These are phyloP conservation scores for Lasiodiplodia sp. DNA, from an alignment of 2,329 filamentous ascomycete genomes.

Conservation along the genomic window DNA sequence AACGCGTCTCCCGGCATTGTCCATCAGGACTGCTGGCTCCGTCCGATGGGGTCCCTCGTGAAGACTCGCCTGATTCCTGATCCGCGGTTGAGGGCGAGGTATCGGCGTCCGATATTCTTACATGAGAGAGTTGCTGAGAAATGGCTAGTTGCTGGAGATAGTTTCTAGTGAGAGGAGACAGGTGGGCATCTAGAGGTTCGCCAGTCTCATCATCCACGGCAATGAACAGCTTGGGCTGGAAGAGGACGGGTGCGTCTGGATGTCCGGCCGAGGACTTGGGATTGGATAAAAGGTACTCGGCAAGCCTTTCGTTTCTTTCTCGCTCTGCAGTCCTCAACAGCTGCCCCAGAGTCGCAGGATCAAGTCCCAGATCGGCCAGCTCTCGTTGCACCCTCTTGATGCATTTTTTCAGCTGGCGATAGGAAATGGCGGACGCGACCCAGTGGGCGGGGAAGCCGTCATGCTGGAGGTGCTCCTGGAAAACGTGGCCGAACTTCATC, in stretches of 20 bases:
- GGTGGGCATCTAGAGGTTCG: conserved; percentile 70
- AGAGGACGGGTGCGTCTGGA: conserved; percentile 36
- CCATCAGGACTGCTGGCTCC: not conserved
- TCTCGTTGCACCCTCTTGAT: conserved; percentile 81
- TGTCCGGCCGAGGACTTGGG: not conserved
- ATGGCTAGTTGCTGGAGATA: conserved; percentile 69
- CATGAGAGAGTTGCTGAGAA: conserved; percentile 32
- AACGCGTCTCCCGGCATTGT: not conserved
- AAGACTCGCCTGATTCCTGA: not conserved
- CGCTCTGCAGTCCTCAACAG: conserved; percentile 57
- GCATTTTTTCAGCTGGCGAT: conserved; percentile 86
- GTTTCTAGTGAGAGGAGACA: conserved; percentile 69
- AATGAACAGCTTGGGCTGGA: conserved; percentile 74
- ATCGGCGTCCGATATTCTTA: not conserved
- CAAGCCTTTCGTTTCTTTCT: conserved; percentile 25
- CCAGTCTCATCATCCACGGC: conserved; percentile 72
- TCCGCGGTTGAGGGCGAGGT: not conserved
- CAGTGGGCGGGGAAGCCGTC: conserved; percentile 78
- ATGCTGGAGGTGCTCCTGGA: conserved; percentile 71
- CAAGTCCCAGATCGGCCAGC: conserved; percentile 73
- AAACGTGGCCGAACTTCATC: conserved; percentile 90
- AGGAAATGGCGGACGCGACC: conserved; percentile 79
- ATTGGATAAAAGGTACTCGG: conserved; percentile 22
- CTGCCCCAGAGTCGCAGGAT: conserved; percentile 71
- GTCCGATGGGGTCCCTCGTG: conserved; percentile 1